Percentiles rank a stretch among this genome's conserved stretches.
phyloP scores from a whole-genome alignment of 768 basidiomycete species.

The Collybia nuda region DNA sequence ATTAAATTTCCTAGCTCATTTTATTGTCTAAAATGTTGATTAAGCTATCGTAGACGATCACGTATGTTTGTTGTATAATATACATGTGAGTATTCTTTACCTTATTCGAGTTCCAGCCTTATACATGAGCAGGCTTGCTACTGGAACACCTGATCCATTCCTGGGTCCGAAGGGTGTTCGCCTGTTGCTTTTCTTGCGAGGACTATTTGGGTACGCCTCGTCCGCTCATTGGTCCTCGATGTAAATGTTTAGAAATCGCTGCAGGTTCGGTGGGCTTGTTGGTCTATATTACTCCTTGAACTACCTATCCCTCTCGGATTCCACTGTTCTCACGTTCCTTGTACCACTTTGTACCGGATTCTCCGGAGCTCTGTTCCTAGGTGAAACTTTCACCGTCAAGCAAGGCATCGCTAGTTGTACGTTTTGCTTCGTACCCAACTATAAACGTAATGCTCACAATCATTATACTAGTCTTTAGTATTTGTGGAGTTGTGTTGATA shows the following conservation, averaged over 20 bases:
- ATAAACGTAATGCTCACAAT: not conserved
- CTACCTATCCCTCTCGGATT: constrained; percentile 77
- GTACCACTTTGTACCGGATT: constrained; percentile 64
- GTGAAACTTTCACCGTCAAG: constrained; percentile 53
- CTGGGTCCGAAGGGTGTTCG: constrained; percentile 72
- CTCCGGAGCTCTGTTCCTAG: constrained; percentile 60
- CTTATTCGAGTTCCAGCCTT: not conserved
- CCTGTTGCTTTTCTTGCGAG: constrained; percentile 52
- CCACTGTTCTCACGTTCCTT: constrained; percentile 75
- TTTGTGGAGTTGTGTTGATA: constrained; percentile 78
- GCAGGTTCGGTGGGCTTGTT: constrained; percentile 55
- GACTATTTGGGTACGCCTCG: constrained; percentile 54
- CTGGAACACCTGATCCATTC: constrained; percentile 48
- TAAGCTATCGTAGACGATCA: constrained; percentile 3
- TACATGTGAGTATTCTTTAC: constrained; percentile 34
- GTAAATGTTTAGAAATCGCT: not conserved
- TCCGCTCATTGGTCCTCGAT: not conserved
- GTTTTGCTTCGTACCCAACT: constrained; percentile 36
- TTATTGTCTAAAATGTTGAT: not conserved
- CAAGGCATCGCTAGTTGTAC: constrained; percentile 54
- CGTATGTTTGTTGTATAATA: constrained; percentile 48
- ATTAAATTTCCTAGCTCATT: not conserved
- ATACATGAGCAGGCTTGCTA: constrained; percentile 29
- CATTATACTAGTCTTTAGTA: constrained; percentile 48
- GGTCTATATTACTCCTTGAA: constrained; percentile 63